phyloP scores from a whole-genome alignment of 371 early-diverging fungal genomes.

The Mortierella sp. region DNA sequence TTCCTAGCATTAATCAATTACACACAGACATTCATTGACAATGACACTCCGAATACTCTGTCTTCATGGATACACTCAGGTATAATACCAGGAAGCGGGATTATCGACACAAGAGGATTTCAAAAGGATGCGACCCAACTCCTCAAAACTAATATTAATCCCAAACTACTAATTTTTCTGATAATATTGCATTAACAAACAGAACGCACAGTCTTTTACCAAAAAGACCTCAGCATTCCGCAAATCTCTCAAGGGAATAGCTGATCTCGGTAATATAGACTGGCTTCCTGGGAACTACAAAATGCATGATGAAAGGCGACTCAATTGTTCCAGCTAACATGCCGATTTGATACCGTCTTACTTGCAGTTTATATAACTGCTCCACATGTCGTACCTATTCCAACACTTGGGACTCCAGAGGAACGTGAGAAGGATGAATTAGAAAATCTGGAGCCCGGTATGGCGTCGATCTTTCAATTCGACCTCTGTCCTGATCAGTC shows the following conservation, averaged over 20 bases:
- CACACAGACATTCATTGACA: neutral
- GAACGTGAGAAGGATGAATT: constrained; percentile 64
- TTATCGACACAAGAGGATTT: neutral
- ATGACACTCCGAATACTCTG: constrained; percentile 68
- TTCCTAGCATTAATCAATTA: no score
- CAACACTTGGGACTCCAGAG: constrained; percentile 65
- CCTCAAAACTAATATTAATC: neutral
- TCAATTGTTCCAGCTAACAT: neutral
- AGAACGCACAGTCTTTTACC: constrained; percentile 76
- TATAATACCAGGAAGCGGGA: neutral
- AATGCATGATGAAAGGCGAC: neutral
- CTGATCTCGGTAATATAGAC: constrained; percentile 68
- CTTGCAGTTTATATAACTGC: constrained; percentile 71
- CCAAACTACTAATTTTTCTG: neutral
- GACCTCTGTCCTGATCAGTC: neutral
- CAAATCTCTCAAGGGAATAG: constrained; percentile 70
- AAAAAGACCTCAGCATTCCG: constrained; percentile 78
- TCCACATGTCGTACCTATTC: constrained; percentile 70
- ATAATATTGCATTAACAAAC: neutral
- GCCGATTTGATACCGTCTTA: neutral
- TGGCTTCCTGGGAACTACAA: neutral
- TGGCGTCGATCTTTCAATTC: neutral
- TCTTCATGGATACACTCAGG: constrained; percentile 80
- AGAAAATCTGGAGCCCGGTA: constrained; percentile 64
- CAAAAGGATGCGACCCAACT: neutral